These are phyloP conservation scores for Corynespora cassiicola DNA, from an alignment of 2,329 filamentous ascomycete species.

Conservation along the genomic window DNA sequence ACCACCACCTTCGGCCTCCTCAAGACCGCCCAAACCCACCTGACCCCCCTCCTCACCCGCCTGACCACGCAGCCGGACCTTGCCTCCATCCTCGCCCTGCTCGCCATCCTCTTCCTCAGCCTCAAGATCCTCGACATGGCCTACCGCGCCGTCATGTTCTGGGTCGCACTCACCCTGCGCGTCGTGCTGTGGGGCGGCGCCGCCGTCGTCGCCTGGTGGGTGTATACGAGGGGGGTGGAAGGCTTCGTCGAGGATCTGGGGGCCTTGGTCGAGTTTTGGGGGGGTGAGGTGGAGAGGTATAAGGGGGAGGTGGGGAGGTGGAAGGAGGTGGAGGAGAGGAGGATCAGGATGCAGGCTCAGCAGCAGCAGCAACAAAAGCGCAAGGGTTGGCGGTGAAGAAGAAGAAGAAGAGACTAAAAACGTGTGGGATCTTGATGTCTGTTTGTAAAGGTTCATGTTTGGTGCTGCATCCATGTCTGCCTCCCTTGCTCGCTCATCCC, in stretches of 20 bases:
- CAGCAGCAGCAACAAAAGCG: neutral
- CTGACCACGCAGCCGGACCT: constrained; percentile 50
- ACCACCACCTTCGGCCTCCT: constrained; percentile 35
- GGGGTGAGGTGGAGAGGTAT: constrained; percentile 45
- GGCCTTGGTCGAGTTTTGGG: constrained; percentile 44
- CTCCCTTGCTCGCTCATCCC: too few relatives aligned
- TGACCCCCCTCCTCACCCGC: constrained; percentile 35
- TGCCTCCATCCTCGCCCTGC: constrained; percentile 61
- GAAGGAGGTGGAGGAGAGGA: constrained; percentile 29
- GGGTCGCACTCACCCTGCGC: constrained; percentile 71
- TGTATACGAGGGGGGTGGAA: constrained; percentile 68
- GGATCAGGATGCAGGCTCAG: constrained; percentile 22
- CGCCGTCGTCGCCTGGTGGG: constrained; percentile 60
- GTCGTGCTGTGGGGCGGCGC: constrained; percentile 70
- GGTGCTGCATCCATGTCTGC: too few relatives aligned
- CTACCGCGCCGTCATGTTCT: constrained; percentile 76
- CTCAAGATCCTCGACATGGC: constrained; percentile 72
- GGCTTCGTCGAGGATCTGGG: constrained; percentile 67
- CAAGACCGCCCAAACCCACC: constrained; percentile 34
- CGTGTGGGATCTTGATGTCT: too few relatives aligned
- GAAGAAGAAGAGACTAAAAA: neutral
- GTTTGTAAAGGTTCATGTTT: too few relatives aligned
- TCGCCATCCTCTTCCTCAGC: constrained; percentile 68
- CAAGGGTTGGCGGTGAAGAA: constrained; percentile 2
- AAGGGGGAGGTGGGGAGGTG: constrained; percentile 34